These are phyloP conservation scores for Exidia glandulosa DNA, from an alignment of 768 basidiomycete genomes.

Conservation along the genomic window DNA sequence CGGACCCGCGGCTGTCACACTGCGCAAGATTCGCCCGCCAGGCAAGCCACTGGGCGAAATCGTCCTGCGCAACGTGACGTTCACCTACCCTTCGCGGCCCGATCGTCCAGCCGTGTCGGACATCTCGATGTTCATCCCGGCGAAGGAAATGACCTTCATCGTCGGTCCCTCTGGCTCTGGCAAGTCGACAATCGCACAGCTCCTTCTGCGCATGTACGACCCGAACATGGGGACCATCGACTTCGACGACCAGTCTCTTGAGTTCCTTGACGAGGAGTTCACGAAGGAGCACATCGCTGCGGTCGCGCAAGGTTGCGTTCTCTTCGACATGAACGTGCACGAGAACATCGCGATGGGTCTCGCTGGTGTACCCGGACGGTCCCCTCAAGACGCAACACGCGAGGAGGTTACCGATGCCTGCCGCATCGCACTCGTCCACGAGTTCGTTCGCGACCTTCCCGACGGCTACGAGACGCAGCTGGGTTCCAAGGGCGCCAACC, in stretches of 20 bases:
- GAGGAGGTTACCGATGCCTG: conserved; percentile 75
- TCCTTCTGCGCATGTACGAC: conserved; percentile 63
- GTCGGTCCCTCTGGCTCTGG: conserved; percentile 72
- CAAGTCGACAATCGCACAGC: conserved; percentile 59
- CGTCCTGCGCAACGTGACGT: conserved; percentile 45
- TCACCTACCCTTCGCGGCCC: conserved; percentile 66
- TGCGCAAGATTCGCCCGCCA: conserved; percentile 57
- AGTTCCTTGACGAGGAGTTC: conserved; percentile 62
- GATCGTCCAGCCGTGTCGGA: conserved; percentile 44
- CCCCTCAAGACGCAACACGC: conserved; percentile 41
- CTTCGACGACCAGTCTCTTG: conserved; percentile 74
- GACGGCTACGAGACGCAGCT: conserved; percentile 80
- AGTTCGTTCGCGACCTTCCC: conserved; percentile 76
- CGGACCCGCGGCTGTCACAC: conserved; percentile 3
- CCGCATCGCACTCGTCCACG: conserved; percentile 73
- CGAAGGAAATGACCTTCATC: conserved; percentile 65
- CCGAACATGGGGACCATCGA: conserved; percentile 54
- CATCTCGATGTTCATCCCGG: conserved; percentile 58
- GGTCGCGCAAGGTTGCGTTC: conserved; percentile 67
- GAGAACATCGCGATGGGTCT: conserved; percentile 81
- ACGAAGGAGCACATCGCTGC: conserved; percentile 58
- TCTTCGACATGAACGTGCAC: conserved; percentile 70
- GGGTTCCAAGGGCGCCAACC: conserved; percentile 59
- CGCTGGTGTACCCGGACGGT: conserved; percentile 27
- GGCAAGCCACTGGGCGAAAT: conserved; percentile 58